These are phyloP conservation scores for Omphalotus guepiniiformis DNA, from an alignment of 768 basidiomycete species.

Conservation along the genomic window DNA sequence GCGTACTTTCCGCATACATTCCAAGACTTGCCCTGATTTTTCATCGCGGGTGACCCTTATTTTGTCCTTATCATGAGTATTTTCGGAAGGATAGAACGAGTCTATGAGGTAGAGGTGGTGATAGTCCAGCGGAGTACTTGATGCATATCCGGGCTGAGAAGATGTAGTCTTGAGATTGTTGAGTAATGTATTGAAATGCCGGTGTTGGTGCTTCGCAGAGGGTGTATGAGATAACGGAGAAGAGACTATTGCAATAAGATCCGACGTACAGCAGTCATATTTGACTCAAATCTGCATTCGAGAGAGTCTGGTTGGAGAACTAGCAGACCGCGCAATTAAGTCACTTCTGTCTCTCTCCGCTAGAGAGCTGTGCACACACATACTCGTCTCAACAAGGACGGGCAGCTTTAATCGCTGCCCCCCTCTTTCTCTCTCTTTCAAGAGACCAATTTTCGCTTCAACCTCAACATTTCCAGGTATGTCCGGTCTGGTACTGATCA, in stretches of 20 bases:
- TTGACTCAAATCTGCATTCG: conserved; percentile 81
- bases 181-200: conserved; percentile 80
- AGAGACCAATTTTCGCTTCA: conserved; percentile 83
- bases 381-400: conserved; percentile 81
- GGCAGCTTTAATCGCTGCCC: conserved; percentile 64
- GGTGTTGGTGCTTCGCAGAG: conserved; percentile 69
- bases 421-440: conserved; percentile 59
- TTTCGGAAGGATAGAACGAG: conserved; percentile 59
- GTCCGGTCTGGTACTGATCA: conserved; percentile 54
- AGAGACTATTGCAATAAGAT: conserved; percentile 6
- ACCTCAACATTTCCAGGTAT: conserved; percentile 68
- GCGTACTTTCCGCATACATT: conserved; percentile 74
- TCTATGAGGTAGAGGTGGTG: conserved; percentile 76
- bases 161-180: conserved; percentile 71
- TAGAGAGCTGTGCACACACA: conserved; percentile 24
- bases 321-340: conserved; percentile 24
- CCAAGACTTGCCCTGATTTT: conserved; percentile 58
- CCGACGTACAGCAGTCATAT: conserved; percentile 73
- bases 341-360: background rate
- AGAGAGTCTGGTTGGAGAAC: conserved; percentile 61
- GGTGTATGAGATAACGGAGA: conserved; percentile 14
- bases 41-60: conserved; percentile 84
- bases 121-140: conserved; percentile 61
- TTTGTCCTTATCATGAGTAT: conserved; percentile 44
- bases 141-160: conserved; percentile 43